Evolutionary conservation across 1,284 basidiomycete genomes (phyloP).

Genomic region (Malassezia pachydermatis): DNA sequence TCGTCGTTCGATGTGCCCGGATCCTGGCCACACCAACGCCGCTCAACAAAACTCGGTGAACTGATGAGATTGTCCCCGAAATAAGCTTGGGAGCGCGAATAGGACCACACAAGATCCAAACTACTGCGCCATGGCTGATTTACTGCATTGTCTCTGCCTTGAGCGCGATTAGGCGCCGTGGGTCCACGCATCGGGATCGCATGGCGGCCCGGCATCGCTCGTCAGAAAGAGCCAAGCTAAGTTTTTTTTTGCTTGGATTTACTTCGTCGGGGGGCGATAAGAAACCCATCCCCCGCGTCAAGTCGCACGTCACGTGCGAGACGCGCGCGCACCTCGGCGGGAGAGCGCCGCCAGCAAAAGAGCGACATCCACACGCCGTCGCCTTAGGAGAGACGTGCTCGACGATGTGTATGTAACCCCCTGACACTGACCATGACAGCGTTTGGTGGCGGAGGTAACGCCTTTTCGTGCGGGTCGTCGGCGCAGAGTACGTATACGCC

Average conservation of each 20-base stretch:
- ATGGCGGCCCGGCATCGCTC: slow-evolving; percentile 10
- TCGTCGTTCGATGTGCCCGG: no score
- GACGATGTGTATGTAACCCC: slow-evolving; percentile 3
- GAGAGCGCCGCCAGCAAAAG: no score
- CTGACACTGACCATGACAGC: neutral
- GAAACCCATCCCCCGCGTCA: no score
- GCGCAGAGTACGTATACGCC: slow-evolving; percentile 7
- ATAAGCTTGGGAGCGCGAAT: slow-evolving; percentile 46
- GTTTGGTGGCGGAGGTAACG: slow-evolving; percentile 2
- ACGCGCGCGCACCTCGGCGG: no score
- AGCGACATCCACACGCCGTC: no score
- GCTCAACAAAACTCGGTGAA: slow-evolving; percentile 41
- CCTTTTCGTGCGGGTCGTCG: slow-evolving; percentile 12
- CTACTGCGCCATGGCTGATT: slow-evolving; percentile 36
- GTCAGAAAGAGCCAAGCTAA: neutral
- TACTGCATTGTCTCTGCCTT: neutral
- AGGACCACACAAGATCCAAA: slow-evolving; percentile 45
- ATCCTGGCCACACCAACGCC: slow-evolving; percentile 40
- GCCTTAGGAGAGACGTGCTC: no score
- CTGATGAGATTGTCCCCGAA: slow-evolving; percentile 47
- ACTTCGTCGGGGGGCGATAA: no score
- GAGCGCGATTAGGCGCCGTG: neutral
- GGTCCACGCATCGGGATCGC: slow-evolving; percentile 15
- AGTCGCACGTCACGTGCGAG: no score
- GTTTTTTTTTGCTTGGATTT: neutral